Percentiles rank a stretch among this genome's conserved stretches.
These are phyloP conservation scores for Zhuliangozyma blackwelliae DNA, from an alignment of 1,139 yeast species.

Conservation along the genomic window DNA sequence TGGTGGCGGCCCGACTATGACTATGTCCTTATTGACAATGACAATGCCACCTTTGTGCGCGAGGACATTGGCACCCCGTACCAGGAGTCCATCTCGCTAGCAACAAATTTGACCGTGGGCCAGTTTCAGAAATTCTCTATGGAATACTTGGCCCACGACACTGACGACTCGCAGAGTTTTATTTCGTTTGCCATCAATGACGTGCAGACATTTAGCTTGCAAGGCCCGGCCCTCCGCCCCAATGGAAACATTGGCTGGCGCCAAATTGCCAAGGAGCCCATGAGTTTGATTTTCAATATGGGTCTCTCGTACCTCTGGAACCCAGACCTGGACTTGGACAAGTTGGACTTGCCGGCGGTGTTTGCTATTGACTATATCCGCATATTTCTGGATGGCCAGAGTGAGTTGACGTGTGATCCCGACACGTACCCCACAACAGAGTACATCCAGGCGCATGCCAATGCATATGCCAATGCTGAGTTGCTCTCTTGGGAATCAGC, in stretches of 20 bases:
- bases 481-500: constrained; percentile 23
- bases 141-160: constrained; percentile 15
- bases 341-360: constrained; percentile 22
- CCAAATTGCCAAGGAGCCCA: constrained; percentile 25
- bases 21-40: constrained; percentile 17
- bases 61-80: constrained; percentile 26
- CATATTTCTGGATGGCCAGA: constrained; percentile 20
- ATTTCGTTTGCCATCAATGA: constrained; percentile 22
- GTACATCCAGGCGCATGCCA: constrained; percentile 20
- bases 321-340: constrained; percentile 18
- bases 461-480: constrained; percentile 21
- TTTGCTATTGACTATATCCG: constrained; percentile 25
- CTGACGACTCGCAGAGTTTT: constrained; percentile 16
- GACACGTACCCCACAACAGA: constrained; percentile 21
- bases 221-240: constrained; percentile 25
- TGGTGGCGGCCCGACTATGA: constrained; percentile 33
- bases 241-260: constrained; percentile 24
- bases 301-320: constrained; percentile 26
- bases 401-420: constrained; percentile 26
- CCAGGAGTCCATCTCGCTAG: constrained; percentile 29
- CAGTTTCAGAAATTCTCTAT: constrained; percentile 25
- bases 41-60: constrained; percentile 21
- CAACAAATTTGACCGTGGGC: constrained; percentile 18
- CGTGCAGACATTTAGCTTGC: constrained; percentile 16
- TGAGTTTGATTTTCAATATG: constrained; percentile 25